Conservation (phyloP, 208 protist species). For the Leishmania arabica region DNA sequence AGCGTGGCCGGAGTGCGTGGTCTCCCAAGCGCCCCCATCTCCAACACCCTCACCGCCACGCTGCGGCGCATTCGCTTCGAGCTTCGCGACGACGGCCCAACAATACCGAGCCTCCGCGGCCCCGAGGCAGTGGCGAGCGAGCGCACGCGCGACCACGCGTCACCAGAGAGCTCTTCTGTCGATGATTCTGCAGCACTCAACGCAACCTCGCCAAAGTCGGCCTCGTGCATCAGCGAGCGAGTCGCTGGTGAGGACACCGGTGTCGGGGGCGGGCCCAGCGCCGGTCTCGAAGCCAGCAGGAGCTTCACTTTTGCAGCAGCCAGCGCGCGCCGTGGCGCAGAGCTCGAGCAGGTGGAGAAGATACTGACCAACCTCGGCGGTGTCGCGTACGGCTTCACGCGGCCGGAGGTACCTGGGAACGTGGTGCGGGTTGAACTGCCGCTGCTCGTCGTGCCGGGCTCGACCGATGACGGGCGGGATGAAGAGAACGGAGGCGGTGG, state of each 20-base stretch:
- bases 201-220: not conserved
- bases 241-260: not conserved
- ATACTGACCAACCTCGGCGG: constrained; percentile 67
- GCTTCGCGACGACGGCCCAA: constrained; percentile 55
- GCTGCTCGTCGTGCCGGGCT: constrained; percentile 70
- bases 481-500: constrained; percentile 20
- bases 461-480: constrained; percentile 39
- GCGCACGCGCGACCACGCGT: constrained; percentile 4
- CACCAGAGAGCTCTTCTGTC: not conserved
- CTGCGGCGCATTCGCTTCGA: constrained; percentile 77
- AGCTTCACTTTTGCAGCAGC: not conserved
- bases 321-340: constrained; percentile 22
- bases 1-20: constrained; percentile 7
- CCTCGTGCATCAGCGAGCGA: not conserved
- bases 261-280: not conserved
- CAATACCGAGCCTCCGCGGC: constrained; percentile 34
- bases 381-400: constrained; percentile 60
- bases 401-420: constrained; percentile 55
- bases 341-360: constrained; percentile 41
- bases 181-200: not conserved
- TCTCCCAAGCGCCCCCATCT: constrained; percentile 12
- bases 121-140: constrained; percentile 15
- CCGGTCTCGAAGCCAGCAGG: not conserved
- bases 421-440: constrained; percentile 72
- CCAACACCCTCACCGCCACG: constrained; percentile 40